Conservation (phyloP, 805 yeast genomes). For the Priceomyces melissophilus region DNA sequence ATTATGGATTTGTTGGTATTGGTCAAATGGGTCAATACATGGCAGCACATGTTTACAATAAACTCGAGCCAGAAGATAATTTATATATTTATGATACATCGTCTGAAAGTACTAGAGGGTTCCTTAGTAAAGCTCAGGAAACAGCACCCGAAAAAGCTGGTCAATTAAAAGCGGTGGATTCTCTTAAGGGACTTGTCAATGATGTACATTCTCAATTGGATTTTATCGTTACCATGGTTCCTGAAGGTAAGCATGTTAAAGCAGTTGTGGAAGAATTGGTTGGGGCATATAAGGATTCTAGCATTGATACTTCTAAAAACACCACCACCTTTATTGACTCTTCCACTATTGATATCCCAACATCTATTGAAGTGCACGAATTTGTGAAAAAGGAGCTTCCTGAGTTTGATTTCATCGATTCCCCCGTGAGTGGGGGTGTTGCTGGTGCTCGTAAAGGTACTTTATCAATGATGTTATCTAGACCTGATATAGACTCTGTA, state of each 20-base stretch:
- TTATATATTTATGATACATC: constrained; percentile 43
- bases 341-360: constrained; percentile 50
- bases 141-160: constrained; percentile 20
- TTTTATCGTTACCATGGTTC: constrained; percentile 50
- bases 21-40: constrained; percentile 57
- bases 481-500: constrained; percentile 24
- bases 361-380: constrained; percentile 40
- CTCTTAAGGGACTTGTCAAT: constrained; percentile 25
- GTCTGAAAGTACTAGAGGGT: constrained; percentile 22
- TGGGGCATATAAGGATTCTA: constrained; percentile 20
- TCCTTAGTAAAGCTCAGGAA: constrained; percentile 20
- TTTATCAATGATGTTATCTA: constrained; percentile 51
- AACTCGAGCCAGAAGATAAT: constrained; percentile 34
- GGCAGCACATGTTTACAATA: constrained; percentile 47
- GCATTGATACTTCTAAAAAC: constrained; percentile 7
- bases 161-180: constrained; percentile 9
- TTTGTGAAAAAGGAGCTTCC: constrained; percentile 30
- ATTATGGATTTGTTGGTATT: constrained; percentile 53
- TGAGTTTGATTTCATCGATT: constrained; percentile 45
- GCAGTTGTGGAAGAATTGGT: constrained; percentile 39
- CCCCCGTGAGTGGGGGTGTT: constrained; percentile 57
- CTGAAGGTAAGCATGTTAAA: constrained; percentile 50
- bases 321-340: constrained; percentile 43
- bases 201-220: constrained; percentile 34
- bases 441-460: constrained; percentile 52